A percentile compares a stretch with the other conserved stretches of the same genome.
Evolutionary conservation across 495 filamentous ascomycete genomes (phyloP).

Genomic region (Talaromyces thailandensis): DNA sequence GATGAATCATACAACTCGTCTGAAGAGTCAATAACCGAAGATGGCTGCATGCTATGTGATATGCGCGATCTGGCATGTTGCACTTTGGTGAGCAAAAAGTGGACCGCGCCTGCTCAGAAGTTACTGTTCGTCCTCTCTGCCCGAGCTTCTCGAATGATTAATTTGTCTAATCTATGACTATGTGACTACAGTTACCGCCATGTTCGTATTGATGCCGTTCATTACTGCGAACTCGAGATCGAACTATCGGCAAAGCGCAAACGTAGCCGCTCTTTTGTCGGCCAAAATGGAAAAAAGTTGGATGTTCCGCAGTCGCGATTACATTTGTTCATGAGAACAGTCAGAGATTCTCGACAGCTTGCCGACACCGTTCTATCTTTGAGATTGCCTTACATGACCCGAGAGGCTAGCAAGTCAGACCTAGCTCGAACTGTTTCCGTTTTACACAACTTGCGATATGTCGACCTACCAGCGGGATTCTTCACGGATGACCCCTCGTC

Average conservation of each 20-base stretch:
- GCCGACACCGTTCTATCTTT: slow-evolving; percentile 62
- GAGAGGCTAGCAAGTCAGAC: slow-evolving; percentile 76
- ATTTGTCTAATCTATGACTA: too few relatives aligned
- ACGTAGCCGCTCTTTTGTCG: slow-evolving; percentile 56
- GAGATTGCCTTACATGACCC: slow-evolving; percentile 93
- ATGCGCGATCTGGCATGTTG: slow-evolving; percentile 82
- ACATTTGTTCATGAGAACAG: slow-evolving; percentile 65
- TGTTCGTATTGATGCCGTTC: slow-evolving; percentile 87
- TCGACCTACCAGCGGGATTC: slow-evolving; percentile 76
- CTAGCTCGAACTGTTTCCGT: slow-evolving; percentile 81
- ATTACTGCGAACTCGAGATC: slow-evolving; percentile 86
- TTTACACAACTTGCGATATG: slow-evolving; percentile 75
- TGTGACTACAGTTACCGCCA: slow-evolving; percentile 65
- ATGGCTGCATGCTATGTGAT: slow-evolving; percentile 94
- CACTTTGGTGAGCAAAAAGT: slow-evolving; percentile 60
- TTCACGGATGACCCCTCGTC: slow-evolving; percentile 71
- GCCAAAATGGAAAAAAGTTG: slow-evolving; percentile 65
- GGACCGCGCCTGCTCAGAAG: slow-evolving; percentile 46
- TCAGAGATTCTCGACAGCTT: slow-evolving; percentile 62
- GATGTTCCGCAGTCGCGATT: slow-evolving; percentile 72
- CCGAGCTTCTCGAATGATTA: too few relatives aligned
- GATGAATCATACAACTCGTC: slow-evolving; percentile 73
- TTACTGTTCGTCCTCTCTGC: slow-evolving; percentile 55
- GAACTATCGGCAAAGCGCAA: slow-evolving; percentile 68
- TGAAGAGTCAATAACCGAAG: slow-evolving; percentile 71